Conservation (phyloP, 139 green algal genomes). For the Desmodesmus armatus region DNA sequence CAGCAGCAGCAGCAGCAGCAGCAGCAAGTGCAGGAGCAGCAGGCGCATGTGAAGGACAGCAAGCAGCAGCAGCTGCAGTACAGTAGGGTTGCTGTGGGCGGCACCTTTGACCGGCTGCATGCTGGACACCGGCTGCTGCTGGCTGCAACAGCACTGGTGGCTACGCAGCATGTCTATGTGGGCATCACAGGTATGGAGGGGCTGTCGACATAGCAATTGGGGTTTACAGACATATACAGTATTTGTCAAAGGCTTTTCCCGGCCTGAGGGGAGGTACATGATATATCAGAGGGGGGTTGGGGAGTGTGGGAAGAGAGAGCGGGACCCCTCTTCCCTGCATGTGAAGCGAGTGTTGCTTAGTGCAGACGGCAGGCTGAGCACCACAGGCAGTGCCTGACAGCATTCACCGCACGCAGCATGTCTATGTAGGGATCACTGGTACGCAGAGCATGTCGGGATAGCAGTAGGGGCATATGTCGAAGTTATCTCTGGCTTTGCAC, state of each 20-base stretch:
- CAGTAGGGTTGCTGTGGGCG: slow-evolving; percentile 82
- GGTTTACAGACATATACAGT: not conserved
- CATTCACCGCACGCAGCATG: slow-evolving; percentile 16
- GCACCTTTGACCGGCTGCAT: slow-evolving; percentile 95
- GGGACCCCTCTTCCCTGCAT: no score
- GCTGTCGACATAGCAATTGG: not conserved
- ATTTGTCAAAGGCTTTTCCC: no score
- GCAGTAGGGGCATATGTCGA: no score
- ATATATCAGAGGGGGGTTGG: no score
- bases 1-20: slow-evolving; percentile 15
- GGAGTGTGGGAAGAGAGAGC: no score
- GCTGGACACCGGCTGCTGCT: slow-evolving; percentile 93
- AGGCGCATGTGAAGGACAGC: no score
- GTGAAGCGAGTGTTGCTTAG: no score
- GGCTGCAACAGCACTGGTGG: slow-evolving; percentile 76
- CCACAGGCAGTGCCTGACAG: no score
- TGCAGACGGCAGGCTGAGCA: no score
- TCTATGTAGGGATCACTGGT: slow-evolving; percentile 84
- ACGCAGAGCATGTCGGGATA: not conserved
- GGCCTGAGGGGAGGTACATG: no score
- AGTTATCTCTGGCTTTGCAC: no score
- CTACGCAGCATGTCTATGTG: slow-evolving; percentile 66
- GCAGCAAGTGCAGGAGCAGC: slow-evolving; percentile 43
- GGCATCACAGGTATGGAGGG: slow-evolving; percentile 71
- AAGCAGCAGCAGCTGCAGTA: slow-evolving; percentile 65